These are phyloP conservation scores for Tolypocladium capitatum DNA, from an alignment of 2,329 filamentous ascomycete genomes.

Conservation along the genomic window DNA sequence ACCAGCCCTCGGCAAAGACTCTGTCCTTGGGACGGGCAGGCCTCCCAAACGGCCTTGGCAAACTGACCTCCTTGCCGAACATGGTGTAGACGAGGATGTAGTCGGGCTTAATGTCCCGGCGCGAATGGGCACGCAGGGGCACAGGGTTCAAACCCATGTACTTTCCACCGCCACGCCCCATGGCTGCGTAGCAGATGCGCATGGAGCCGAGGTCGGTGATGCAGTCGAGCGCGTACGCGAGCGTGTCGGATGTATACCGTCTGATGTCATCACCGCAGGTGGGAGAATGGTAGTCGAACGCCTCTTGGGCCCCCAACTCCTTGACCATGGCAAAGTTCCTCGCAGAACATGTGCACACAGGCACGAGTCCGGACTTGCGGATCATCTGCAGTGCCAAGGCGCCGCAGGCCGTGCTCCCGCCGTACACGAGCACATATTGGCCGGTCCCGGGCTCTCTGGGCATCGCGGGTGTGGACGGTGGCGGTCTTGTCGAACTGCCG, in stretches of 20 bases:
- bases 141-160: constrained; percentile 10
- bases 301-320: not conserved
- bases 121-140: constrained; percentile 10
- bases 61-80: constrained; percentile 2
- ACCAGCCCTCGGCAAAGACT: not conserved
- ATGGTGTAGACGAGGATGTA: constrained; percentile 10
- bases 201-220: constrained; percentile 2
- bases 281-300: not conserved
- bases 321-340: not conserved
- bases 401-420: not conserved
- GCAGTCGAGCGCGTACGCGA: not conserved
- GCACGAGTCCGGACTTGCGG: not conserved
- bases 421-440: not conserved
- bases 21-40: not conserved
- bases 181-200: constrained; percentile 6
- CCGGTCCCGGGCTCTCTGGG: not conserved
- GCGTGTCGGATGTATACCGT: not conserved
- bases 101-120: constrained; percentile 8
- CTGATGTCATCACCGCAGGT: not conserved
- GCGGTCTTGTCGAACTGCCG: not conserved
- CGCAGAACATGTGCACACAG: not conserved
- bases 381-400: not conserved
- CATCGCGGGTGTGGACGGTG: not conserved
- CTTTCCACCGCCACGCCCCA: constrained; percentile 5
- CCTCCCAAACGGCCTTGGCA: not conserved